Conservation (phyloP, 73 alveolate species). For the Tetrahymena thermophila region DNA sequence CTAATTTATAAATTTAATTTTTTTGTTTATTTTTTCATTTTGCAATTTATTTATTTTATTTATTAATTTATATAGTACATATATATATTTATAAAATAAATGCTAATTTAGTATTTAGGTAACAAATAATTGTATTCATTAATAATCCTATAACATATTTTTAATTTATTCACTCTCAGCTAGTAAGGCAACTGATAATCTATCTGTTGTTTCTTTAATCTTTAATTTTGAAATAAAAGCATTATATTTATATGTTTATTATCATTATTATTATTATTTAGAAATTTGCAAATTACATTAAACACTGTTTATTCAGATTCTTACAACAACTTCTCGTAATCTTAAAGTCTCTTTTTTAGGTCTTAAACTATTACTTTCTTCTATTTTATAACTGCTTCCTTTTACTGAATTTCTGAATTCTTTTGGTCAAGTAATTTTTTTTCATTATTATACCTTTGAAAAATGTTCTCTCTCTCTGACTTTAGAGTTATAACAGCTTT, state of each 20-base stretch:
- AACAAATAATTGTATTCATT: not conserved
- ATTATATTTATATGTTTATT: too few species aligned
- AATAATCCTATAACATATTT: not conserved
- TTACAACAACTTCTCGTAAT: not conserved
- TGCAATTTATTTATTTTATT: too few species aligned
- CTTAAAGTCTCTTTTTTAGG: not conserved
- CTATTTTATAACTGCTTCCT: not conserved
- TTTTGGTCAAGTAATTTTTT: not conserved
- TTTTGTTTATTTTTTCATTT: too few species aligned
- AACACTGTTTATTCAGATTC: not conserved
- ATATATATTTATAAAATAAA: too few species aligned
- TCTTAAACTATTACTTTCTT: not conserved
- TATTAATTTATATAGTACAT: too few species aligned
- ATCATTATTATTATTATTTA: too few species aligned
- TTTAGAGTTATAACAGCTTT: not conserved
- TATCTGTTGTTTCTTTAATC: not conserved
- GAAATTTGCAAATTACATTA: not conserved
- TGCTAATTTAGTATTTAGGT: not conserved
- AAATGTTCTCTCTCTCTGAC: not conserved
- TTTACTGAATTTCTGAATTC: not conserved
- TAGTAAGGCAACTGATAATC: not conserved
- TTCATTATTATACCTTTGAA: not conserved
- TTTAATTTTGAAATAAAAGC: not conserved
- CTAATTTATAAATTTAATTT: too few species aligned
- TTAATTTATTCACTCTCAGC: not conserved